phyloP scores from a whole-genome alignment of 2,329 filamentous ascomycete genomes.

The Pseudocercospora crystallina region DNA sequence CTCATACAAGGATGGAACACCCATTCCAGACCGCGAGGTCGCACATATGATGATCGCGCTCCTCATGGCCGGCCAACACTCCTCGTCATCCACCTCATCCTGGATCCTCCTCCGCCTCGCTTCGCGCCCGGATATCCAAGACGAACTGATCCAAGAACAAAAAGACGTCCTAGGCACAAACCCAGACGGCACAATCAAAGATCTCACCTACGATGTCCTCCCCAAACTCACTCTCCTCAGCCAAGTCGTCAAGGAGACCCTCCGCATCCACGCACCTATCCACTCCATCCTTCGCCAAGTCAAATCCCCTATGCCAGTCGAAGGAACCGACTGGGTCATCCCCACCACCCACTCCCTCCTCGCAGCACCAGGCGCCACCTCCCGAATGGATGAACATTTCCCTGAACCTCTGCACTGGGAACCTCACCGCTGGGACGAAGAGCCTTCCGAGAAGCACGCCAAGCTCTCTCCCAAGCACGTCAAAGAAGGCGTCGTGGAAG shows the following conservation, averaged over 20 bases:
- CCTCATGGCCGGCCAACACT: slow-evolving; percentile 90
- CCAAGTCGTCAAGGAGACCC: slow-evolving; percentile 86
- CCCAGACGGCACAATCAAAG: slow-evolving; percentile 54
- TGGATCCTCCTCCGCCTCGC: slow-evolving; percentile 85
- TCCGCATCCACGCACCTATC: slow-evolving; percentile 87
- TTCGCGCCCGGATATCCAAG: slow-evolving; percentile 71
- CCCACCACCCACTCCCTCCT: slow-evolving; percentile 79
- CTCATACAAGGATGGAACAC: slow-evolving; percentile 77
- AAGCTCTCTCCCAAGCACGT: slow-evolving; percentile 30
- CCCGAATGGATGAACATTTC: slow-evolving; percentile 72
- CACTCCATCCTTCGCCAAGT: slow-evolving; percentile 94
- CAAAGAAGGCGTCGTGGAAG: slow-evolving; percentile 41
- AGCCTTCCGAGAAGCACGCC: slow-evolving; percentile 45
- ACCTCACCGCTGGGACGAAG: slow-evolving; percentile 83
- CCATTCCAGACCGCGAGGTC: slow-evolving; percentile 78
- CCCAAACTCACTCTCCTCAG: slow-evolving; percentile 77
- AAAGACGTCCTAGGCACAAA: slow-evolving; percentile 69
- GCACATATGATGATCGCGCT: slow-evolving; percentile 94
- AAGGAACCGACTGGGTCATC: slow-evolving; percentile 79
- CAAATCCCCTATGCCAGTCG: slow-evolving; percentile 80
- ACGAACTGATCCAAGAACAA: slow-evolving; percentile 84
- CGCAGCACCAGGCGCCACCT: slow-evolving; percentile 79
- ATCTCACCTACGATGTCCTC: slow-evolving; percentile 74
- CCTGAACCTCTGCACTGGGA: slow-evolving; percentile 81
- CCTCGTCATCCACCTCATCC: slow-evolving; percentile 76